Conservation (phyloP, 1,284 basidiomycete genomes). For the Ganoderma multipileum region DNA sequence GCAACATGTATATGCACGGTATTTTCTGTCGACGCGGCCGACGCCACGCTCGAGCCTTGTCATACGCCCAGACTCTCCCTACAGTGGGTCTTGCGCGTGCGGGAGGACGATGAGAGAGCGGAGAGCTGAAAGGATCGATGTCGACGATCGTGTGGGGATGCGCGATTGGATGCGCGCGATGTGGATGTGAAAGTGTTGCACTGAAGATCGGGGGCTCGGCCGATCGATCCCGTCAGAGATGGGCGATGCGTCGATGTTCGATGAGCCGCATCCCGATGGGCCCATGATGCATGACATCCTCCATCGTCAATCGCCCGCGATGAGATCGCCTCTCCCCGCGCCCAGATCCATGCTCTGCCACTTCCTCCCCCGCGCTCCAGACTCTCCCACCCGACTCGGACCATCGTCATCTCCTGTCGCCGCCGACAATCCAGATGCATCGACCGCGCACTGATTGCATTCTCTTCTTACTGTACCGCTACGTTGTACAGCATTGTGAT, state of each 20-base stretch:
- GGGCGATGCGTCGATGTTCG: conserved; percentile 13
- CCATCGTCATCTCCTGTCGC: not conserved
- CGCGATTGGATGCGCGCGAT: conserved; percentile 13
- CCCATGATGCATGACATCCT: not conserved
- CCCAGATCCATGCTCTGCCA: conserved; percentile 3
- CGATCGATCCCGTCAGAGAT: conserved; percentile 31
- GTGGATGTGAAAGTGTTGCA: not conserved
- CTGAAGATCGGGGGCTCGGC: conserved; percentile 20
- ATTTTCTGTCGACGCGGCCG: not conserved
- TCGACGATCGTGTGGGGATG: conserved; percentile 14
- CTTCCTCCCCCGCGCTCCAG: not conserved
- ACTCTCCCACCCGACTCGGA: not conserved
- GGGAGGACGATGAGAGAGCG: not conserved
- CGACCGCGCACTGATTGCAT: not conserved
- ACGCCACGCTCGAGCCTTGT: not conserved
- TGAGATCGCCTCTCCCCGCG: conserved; percentile 18
- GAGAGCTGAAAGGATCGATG: conserved; percentile 9
- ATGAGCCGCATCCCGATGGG: conserved; percentile 14
- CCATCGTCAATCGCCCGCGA: conserved; percentile 18
- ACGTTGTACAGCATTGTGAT: not conserved
- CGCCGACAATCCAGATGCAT: conserved; percentile 9
- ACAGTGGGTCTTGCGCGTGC: too few species aligned
- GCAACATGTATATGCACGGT: not conserved
- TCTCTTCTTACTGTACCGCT: not conserved
- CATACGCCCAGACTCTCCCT: not conserved